Conservation (phyloP, 495 filamentous ascomycete genomes). For the Copromyces sp. region DNA sequence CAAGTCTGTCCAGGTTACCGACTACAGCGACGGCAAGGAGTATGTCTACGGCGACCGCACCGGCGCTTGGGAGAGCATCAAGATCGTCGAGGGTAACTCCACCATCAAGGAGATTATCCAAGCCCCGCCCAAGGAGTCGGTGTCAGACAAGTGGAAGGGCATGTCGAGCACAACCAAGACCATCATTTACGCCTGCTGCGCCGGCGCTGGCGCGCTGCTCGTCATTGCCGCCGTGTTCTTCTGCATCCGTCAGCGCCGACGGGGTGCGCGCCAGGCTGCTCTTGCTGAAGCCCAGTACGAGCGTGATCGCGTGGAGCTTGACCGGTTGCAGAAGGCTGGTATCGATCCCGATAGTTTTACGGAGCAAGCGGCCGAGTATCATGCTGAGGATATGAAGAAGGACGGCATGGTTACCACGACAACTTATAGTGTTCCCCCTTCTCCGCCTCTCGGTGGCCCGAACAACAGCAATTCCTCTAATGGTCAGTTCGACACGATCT, state of each 20-base stretch:
- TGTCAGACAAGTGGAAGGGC: constrained; percentile 47
- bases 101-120: constrained; percentile 37
- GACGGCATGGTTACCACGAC: constrained; percentile 21
- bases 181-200: constrained; percentile 50
- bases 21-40: constrained; percentile 56
- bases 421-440: constrained; percentile 26
- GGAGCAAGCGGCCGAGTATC: constrained; percentile 31
- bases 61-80: constrained; percentile 63
- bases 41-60: constrained; percentile 58
- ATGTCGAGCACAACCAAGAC: constrained; percentile 45
- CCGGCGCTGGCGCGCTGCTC: constrained; percentile 37
- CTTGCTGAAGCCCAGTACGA: constrained; percentile 44
- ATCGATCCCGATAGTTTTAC: constrained; percentile 35
- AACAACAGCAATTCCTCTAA: constrained; percentile 8
- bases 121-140: constrained; percentile 31
- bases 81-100: constrained; percentile 53
- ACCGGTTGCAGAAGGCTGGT: constrained; percentile 40
- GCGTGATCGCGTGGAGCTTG: constrained; percentile 53
- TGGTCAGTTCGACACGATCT: neutral
- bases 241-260: constrained; percentile 57
- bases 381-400: constrained; percentile 24
- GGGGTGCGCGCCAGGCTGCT: constrained; percentile 53
- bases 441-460: constrained; percentile 21
- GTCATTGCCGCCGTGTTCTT: constrained; percentile 43
- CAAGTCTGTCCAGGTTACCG: constrained; percentile 51